Base-by-base conservation (phyloP, 805 yeast genomes). In the Yarrowia sp. region DNA sequence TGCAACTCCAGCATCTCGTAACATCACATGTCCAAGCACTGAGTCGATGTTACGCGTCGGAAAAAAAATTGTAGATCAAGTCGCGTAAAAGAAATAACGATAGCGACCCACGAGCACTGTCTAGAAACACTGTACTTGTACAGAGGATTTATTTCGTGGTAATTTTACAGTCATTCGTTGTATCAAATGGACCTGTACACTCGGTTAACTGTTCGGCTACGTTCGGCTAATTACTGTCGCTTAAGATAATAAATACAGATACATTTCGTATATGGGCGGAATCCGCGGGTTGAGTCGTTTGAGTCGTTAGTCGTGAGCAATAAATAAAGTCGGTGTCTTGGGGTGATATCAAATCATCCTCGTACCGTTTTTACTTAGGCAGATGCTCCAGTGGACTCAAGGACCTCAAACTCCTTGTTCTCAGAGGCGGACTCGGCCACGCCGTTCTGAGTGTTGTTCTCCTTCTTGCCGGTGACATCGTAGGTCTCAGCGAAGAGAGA, bases 401-500 rank as follows among this genome's bases (percentile, higher is more conserved):
- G 43, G 42, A 59, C 65, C 52, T 59, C 65, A 45, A 59, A 59
- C 65, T 59, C 65, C 65, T 59, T 59, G 65, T 59, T 59, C 65
- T 59, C 65, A 42, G 65, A 42, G 52, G 65, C 65, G 46, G 65
- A 59, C 65, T 59, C 65, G 65, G 65, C 65, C 15, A 41, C 63
- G 42, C 63, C 63, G 38, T 43, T 41, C 65, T 59, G 65, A 45
- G 65, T n/a, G 52, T 59, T 59, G 52, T 43, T 59, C n/a, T 41
- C 7, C 48, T 58, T 19, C 19, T 59, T 15, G 42, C 36, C 49
- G n/a, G 45, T 14, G 7, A n/a, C 41, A 9, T 59, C 65, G 65
- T 59, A 59, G 65, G 65, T 59, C 42, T 67, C 56, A 19, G 69
- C 67, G 19, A 46, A 59, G 19, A 67, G 68, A n/a, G 69, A 67